Evolutionary conservation across 805 yeast genomes (phyloP).

Genomic region (Schwanniomyces pseudopolymorphus): DNA sequence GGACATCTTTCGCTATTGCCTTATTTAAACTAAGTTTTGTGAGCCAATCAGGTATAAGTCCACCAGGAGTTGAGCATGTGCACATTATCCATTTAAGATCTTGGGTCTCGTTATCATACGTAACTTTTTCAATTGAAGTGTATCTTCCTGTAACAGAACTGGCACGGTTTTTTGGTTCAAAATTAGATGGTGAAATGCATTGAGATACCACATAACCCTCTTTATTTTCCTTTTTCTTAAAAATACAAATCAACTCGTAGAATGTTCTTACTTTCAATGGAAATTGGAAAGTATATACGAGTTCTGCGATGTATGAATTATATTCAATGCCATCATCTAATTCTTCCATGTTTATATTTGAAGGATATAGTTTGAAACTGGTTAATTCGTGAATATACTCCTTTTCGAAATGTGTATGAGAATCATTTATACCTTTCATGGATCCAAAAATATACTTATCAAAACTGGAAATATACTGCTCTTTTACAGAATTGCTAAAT

Average conservation of each 20-base stretch:
- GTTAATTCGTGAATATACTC: constrained; percentile 34
- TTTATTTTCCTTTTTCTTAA: constrained; percentile 12
- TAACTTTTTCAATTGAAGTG: constrained; percentile 35
- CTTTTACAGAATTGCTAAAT: constrained; percentile 4
- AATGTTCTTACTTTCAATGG: constrained; percentile 37
- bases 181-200: constrained; percentile 29
- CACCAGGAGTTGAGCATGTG: constrained; percentile 40
- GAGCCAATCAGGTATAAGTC: constrained; percentile 37
- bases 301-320: constrained; percentile 27
- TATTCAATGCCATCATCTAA: not conserved
- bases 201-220: constrained; percentile 30
- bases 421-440: constrained; percentile 10
- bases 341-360: not conserved
- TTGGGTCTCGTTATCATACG: constrained; percentile 15
- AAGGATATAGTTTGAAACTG: constrained; percentile 21
- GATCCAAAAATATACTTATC: constrained; percentile 15
- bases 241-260: constrained; percentile 34
- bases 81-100: constrained; percentile 38
- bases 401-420: constrained; percentile 38
- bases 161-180: constrained; percentile 12
- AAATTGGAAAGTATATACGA: constrained; percentile 34
- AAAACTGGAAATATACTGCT: constrained; percentile 6
- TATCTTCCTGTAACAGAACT: constrained; percentile 24
- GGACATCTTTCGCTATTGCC: constrained; percentile 42
- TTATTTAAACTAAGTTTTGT: constrained; percentile 27